Conservation (phyloP, 2,329 filamentous ascomycete species). For the Ascochyta lentis region DNA sequence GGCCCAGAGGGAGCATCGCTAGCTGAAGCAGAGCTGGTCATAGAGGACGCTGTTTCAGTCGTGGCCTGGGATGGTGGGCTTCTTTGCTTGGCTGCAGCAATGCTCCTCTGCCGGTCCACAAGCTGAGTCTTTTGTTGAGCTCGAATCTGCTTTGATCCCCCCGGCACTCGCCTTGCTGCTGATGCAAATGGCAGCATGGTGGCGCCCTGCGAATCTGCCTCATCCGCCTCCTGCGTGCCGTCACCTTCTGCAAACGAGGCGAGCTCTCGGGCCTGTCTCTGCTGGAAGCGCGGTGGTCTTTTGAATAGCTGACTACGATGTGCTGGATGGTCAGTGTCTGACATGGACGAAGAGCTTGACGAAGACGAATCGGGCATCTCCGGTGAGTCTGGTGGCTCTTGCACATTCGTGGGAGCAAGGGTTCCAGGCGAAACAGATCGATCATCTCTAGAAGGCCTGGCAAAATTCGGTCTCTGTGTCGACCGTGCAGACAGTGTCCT, state of each 20-base stretch:
- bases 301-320: constrained; percentile 55
- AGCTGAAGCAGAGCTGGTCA: constrained; percentile 52
- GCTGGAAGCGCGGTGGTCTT: constrained; percentile 47
- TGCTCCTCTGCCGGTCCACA: constrained; percentile 8
- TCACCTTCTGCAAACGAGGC: constrained; percentile 37
- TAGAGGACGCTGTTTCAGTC: constrained; percentile 58
- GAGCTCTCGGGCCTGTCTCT: constrained; percentile 39
- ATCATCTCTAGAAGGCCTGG: constrained; percentile 27
- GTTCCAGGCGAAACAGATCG: constrained; percentile 11
- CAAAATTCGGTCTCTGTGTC: constrained; percentile 30
- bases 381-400: constrained; percentile 30
- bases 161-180: constrained; percentile 15
- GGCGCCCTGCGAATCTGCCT: constrained; percentile 60
- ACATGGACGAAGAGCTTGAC: constrained; percentile 43
- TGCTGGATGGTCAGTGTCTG: constrained; percentile 46
- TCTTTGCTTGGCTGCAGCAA: constrained; percentile 16
- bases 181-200: constrained; percentile 54
- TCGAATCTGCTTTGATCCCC: constrained; percentile 17
- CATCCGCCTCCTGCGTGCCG: constrained; percentile 51
- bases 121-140: constrained; percentile 20
- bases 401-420: constrained; percentile 7
- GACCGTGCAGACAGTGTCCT: constrained; percentile 38
- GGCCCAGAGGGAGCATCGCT: constrained; percentile 34
- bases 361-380: constrained; percentile 35
- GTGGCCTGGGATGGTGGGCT: constrained; percentile 30